phyloP scores from a whole-genome alignment of 306 rosid species.

The Sicyos edulis region DNA sequence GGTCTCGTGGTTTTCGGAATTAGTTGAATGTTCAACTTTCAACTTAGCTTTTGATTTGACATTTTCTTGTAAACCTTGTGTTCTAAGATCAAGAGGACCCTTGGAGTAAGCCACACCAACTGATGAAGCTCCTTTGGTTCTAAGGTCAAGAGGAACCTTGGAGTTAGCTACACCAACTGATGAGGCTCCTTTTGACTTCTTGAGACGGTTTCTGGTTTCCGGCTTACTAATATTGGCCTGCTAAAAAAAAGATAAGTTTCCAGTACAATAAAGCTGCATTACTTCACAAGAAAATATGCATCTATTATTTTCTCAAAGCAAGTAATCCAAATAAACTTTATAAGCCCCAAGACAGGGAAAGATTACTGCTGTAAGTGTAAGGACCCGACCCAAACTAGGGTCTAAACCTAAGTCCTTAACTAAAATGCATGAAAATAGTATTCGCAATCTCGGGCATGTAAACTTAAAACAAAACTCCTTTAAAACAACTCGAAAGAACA shows the following conservation, averaged over 20 bases:
- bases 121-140: slow-evolving; percentile 34
- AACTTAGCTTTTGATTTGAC: slow-evolving; percentile 25
- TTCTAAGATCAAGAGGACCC: slow-evolving; percentile 30
- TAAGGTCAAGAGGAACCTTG: slow-evolving; percentile 28
- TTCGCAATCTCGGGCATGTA: no score
- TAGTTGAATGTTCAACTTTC: slow-evolving; percentile 29
- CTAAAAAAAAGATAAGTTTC: slow-evolving; percentile 13
- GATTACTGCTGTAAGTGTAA: slow-evolving; percentile 1
- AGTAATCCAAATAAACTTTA: neutral
- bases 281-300: neutral
- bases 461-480: no score
- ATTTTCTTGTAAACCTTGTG: slow-evolving; percentile 25
- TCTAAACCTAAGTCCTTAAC: no score
- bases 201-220: slow-evolving; percentile 29
- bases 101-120: slow-evolving; percentile 16
- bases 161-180: slow-evolving; percentile 20
- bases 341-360: neutral
- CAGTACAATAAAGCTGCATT: neutral
- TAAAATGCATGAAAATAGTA: no score
- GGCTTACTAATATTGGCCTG: slow-evolving; percentile 54
- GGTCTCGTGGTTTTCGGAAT: slow-evolving; percentile 26
- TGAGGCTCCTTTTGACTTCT: slow-evolving; percentile 33
- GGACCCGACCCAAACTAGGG: no score
- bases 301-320: neutral
- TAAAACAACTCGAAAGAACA: no score